A percentile compares a stretch with the other conserved stretches of the same genome.
Evolutionary conservation across 176 grass and related monocot genomes (phyloP).

Genomic region (Carex pumila): DNA sequence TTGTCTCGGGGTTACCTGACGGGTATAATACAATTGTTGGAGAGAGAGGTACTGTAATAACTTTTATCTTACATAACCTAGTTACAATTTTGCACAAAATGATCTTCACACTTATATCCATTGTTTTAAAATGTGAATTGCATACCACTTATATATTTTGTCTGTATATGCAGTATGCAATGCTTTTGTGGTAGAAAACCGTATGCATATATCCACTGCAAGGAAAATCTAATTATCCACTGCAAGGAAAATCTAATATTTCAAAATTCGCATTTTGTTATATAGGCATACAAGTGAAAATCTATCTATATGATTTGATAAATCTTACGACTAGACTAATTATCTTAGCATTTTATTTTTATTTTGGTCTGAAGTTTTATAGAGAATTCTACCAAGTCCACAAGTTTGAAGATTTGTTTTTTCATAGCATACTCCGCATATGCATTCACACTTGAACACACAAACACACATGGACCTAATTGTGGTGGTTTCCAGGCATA

Average conservation of each 20-base stretch:
- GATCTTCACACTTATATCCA: background rate
- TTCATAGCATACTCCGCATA: background rate
- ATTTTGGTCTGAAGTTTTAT: background rate
- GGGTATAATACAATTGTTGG: conserved; percentile 60
- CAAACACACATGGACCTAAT: background rate
- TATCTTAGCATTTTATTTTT: background rate
- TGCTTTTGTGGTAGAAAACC: background rate
- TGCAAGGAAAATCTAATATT: background rate
- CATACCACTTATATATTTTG: background rate
- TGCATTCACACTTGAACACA: background rate
- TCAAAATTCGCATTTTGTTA: background rate
- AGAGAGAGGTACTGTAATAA: conserved; percentile 43
- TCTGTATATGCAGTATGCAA: background rate
- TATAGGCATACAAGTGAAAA: background rate
- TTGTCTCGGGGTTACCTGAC: conserved; percentile 53
- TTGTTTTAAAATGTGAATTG: background rate
- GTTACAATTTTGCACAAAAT: background rate
- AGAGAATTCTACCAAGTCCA: background rate
- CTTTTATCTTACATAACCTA: background rate
- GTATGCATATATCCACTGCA: no score
- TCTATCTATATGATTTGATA: background rate
- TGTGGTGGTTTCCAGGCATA: conserved; percentile 14
- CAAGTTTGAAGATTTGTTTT: background rate
- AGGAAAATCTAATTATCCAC: background rate
- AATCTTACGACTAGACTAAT: background rate